phyloP scores from a whole-genome alignment of 2,329 filamentous ascomycete species.

The Paracamarosporium sp. region DNA sequence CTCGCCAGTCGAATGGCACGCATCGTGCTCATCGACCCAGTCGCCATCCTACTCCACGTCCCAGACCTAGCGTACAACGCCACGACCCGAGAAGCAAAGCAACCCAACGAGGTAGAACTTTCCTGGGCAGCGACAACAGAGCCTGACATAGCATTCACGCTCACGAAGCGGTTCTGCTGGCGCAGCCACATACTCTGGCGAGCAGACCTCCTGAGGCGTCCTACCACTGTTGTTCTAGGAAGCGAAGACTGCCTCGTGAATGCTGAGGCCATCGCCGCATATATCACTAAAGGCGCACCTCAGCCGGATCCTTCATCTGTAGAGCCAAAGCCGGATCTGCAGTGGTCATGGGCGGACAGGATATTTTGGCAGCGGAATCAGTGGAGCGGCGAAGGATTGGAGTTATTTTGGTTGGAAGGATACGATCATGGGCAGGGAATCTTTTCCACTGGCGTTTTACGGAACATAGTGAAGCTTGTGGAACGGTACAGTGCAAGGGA shows the following conservation, averaged over 20 bases:
- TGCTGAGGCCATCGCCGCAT: conserved; percentile 60
- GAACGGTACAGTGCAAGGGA: conserved; percentile 5
- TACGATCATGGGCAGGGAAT: conserved; percentile 66
- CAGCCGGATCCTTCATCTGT: neutral
- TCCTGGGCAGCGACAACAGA: conserved; percentile 73
- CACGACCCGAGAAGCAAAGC: conserved; percentile 16
- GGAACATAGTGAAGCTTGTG: conserved; percentile 10
- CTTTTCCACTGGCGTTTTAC: conserved; percentile 4
- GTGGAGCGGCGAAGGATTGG: conserved; percentile 52
- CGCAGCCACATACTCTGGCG: conserved; percentile 71
- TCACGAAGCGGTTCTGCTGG: conserved; percentile 72
- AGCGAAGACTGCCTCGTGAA: conserved; percentile 68
- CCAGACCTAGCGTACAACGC: conserved; percentile 74
- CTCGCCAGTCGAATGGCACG: conserved; percentile 53
- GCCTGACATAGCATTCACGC: conserved; percentile 66
- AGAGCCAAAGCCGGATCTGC: neutral
- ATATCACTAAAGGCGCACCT: conserved; percentile 51
- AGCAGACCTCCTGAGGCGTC: conserved; percentile 59
- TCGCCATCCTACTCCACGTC: conserved; percentile 68
- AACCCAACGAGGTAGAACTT: conserved; percentile 69
- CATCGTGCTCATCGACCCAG: conserved; percentile 63
- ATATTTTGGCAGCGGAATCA: conserved; percentile 29
- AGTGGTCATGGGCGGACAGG: conserved; percentile 12
- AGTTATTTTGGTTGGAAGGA: conserved; percentile 64
- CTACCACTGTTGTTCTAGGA: conserved; percentile 64